Percentiles rank a stretch among this genome's conserved stretches.
These are phyloP conservation scores for Rubroshorea leprosula DNA, from an alignment of 345 rosid species.

Conservation along the genomic window DNA sequence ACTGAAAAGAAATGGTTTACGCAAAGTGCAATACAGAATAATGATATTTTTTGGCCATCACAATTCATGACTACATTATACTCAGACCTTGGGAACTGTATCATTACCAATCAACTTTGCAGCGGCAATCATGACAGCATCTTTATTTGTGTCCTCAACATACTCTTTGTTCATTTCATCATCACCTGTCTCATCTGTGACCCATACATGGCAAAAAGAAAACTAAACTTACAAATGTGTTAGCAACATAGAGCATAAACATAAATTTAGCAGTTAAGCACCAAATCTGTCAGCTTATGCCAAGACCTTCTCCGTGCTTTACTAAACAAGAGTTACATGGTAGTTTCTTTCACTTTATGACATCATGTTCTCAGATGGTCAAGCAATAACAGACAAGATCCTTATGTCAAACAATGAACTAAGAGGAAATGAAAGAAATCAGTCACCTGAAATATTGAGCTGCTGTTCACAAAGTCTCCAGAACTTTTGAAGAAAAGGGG, in stretches of 20 bases:
- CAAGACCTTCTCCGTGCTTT: too few species aligned
- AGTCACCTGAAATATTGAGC: conserved; percentile 63
- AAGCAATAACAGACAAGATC: too few species aligned
- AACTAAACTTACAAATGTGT: neutral
- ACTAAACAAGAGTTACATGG: too few species aligned
- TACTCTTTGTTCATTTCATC: conserved; percentile 80
- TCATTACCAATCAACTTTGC: conserved; percentile 72
- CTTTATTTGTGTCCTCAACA: conserved; percentile 85
- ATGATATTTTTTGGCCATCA: too few species aligned
- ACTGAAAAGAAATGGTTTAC: too few species aligned
- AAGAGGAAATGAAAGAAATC: conserved; percentile 11
- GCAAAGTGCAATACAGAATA: too few species aligned
- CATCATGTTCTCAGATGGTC: too few species aligned
- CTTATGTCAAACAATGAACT: too few species aligned
- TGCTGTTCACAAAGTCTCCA: conserved; percentile 83
- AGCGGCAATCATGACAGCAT: conserved; percentile 81
- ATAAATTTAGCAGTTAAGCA: neutral
- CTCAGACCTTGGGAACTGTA: conserved; percentile 64
- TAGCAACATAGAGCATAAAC: too few species aligned
- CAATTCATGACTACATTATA: too few species aligned
- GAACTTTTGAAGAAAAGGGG: conserved; percentile 50
- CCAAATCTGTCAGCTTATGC: neutral
- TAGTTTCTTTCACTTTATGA: too few species aligned
- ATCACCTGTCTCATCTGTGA: conserved; percentile 81
- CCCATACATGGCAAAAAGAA: conserved; percentile 8